Evolutionary conservation across 225 moss, liverwort and hornwort genomes (phyloP).

Genomic region (Marchantia polymorpha): DNA sequence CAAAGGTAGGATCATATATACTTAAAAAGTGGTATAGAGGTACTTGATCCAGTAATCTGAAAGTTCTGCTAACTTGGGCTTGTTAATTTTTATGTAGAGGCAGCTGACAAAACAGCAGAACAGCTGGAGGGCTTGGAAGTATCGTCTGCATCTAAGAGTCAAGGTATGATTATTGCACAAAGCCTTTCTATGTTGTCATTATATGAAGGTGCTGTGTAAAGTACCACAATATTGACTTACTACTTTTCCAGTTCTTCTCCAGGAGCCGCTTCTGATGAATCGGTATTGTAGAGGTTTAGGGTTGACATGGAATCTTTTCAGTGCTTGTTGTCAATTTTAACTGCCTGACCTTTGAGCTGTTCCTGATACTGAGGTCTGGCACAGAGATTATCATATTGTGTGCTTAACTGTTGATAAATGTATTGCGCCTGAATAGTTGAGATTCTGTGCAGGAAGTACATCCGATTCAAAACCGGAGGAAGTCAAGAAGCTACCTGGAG

Average conservation of each 20-base stretch:
- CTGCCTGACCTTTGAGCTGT: neutral
- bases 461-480: slow-evolving; percentile 87
- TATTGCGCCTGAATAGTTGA: neutral
- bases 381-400: neutral
- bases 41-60: no score
- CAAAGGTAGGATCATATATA: slow-evolving; percentile 72
- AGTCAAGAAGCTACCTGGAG: slow-evolving; percentile 95
- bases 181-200: neutral
- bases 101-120: slow-evolving; percentile 85
- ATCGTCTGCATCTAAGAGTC: slow-evolving; percentile 54
- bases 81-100: slow-evolving; percentile 65
- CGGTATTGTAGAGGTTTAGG: no score
- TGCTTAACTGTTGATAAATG: neutral
- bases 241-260: no score
- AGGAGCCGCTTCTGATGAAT: no score
- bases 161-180: slow-evolving; percentile 43
- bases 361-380: neutral
- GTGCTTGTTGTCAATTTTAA: neutral
- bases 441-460: slow-evolving; percentile 65
- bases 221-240: neutral
- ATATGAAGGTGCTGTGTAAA: neutral
- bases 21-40: no score
- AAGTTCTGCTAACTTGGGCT: neutral
- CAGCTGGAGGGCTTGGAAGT: slow-evolving; percentile 79
- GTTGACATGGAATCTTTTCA: no score